phyloP scores from a whole-genome alignment of 768 basidiomycete genomes.

The Suillus spraguei region DNA sequence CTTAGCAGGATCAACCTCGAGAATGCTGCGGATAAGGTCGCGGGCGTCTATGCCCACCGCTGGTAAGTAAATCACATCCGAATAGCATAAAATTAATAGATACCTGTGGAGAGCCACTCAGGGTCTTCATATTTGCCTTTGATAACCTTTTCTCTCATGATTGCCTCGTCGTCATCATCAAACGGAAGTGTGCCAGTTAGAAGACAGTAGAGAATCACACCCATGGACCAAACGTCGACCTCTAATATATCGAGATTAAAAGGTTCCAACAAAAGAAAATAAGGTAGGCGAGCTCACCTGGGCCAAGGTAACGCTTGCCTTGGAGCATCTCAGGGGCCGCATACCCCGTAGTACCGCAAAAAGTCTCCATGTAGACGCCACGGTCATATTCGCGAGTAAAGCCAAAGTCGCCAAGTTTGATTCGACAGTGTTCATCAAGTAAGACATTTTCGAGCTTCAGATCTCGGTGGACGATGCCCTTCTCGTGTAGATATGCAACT shows the following conservation, averaged over 20 bases:
- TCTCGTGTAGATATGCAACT: constrained; percentile 89
- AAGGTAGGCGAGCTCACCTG: constrained; percentile 53
- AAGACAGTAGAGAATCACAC: constrained; percentile 88
- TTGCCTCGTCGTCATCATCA: constrained; percentile 83
- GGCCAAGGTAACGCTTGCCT: constrained; percentile 87
- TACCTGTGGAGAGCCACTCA: constrained; percentile 87
- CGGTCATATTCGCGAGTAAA: constrained; percentile 92
- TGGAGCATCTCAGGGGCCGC: constrained; percentile 92
- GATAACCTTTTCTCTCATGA: constrained; percentile 86
- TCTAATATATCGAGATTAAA: constrained; percentile 48
- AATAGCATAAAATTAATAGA: constrained; percentile 17
- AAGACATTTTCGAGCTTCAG: constrained; percentile 96
- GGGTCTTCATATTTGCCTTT: constrained; percentile 90
- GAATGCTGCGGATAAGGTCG: constrained; percentile 74
- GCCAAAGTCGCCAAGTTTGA: constrained; percentile 95
- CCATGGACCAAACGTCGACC: constrained; percentile 95
- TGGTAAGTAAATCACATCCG: constrained; percentile 33
- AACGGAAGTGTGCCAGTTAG: constrained; percentile 90
- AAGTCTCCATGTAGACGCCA: constrained; percentile 83
- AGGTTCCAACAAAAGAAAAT: neutral
- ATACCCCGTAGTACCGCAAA: constrained; percentile 94
- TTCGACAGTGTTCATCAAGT: constrained; percentile 85
- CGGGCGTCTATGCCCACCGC: constrained; percentile 58
- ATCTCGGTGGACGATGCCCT: constrained; percentile 95
- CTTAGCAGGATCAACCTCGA: constrained; percentile 74